Percentiles rank a stretch among this genome's conserved stretches.
Conservation (phyloP, 805 yeast species). For the Lachancea thermotolerans region DNA sequence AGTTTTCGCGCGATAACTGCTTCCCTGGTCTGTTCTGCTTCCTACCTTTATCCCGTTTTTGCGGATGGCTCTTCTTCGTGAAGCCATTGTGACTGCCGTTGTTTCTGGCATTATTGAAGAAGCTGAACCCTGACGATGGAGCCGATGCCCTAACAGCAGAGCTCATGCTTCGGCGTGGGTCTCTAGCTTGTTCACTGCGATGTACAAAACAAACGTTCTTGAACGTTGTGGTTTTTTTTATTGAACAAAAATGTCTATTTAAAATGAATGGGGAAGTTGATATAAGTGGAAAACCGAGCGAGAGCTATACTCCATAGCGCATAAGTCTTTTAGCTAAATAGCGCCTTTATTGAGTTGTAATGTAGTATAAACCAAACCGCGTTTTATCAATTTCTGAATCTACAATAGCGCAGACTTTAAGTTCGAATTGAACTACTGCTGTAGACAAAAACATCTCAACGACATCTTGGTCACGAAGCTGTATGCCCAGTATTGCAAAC, state of each 20-base stretch:
- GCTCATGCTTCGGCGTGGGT: conserved; percentile 10
- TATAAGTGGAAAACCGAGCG: too few relatives aligned
- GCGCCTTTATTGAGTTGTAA: conserved; percentile 1
- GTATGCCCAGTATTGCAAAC: conserved; percentile 26
- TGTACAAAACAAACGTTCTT: background rate
- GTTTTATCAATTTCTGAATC: conserved; percentile 16
- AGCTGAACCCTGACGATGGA: conserved; percentile 15
- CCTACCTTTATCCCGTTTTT: conserved; percentile 4
- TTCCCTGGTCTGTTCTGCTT: conserved; percentile 5
- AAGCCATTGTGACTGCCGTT: conserved; percentile 1
- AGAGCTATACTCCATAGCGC: too few relatives aligned
- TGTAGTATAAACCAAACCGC: conserved; percentile 21
- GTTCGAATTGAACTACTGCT: conserved; percentile 17
- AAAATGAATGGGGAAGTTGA: background rate
- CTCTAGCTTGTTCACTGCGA: background rate
- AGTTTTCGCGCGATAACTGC: background rate
- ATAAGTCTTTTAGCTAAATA: background rate
- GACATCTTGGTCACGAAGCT: conserved; percentile 28
- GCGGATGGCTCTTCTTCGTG: conserved; percentile 1
- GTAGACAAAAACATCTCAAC: conserved; percentile 23
- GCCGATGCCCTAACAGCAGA: conserved; percentile 17
- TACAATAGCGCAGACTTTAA: conserved; percentile 17
- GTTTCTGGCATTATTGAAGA: conserved; percentile 10
- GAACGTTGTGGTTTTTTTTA: background rate
- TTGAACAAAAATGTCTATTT: background rate